Percentiles rank a stretch among this genome's conserved stretches.
Evolutionary conservation across 495 filamentous ascomycete species (phyloP).

Genomic region (Thozetella sp.): DNA sequence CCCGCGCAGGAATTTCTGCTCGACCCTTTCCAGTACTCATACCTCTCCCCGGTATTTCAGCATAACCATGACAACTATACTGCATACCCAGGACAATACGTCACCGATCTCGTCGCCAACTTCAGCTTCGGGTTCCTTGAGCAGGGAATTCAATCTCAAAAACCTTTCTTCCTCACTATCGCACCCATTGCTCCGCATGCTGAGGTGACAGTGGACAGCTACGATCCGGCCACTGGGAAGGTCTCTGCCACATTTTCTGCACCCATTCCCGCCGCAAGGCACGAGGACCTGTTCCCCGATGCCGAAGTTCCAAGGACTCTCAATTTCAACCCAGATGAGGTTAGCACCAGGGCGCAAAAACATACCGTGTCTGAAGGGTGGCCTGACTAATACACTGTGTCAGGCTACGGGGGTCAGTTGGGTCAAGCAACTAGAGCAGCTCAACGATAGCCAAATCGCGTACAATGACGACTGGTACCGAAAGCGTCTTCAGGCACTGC

Average conservation of each 20-base stretch:
- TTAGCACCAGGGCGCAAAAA: neutral
- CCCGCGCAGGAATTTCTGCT: slow-evolving; percentile 64
- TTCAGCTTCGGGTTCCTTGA: slow-evolving; percentile 68
- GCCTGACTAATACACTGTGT: no score
- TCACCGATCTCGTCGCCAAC: slow-evolving; percentile 61
- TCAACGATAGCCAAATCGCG: slow-evolving; percentile 55
- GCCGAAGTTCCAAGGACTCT: slow-evolving; percentile 50
- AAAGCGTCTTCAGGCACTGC: slow-evolving; percentile 61
- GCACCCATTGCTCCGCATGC: slow-evolving; percentile 70
- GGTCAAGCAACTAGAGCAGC: slow-evolving; percentile 54
- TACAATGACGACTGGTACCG: slow-evolving; percentile 72
- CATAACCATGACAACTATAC: slow-evolving; percentile 60
- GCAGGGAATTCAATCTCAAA: slow-evolving; percentile 51
- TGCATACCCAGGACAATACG: slow-evolving; percentile 58
- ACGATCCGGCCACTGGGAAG: slow-evolving; percentile 18
- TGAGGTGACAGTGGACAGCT: slow-evolving; percentile 44
- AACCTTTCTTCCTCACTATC: slow-evolving; percentile 71
- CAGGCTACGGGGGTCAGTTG: slow-evolving; percentile 59
- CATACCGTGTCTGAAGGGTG: no score
- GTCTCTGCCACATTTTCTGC: slow-evolving; percentile 36
- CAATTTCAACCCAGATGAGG: slow-evolving; percentile 54
- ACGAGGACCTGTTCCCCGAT: slow-evolving; percentile 48
- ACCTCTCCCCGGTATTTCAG: slow-evolving; percentile 67
- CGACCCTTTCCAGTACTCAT: slow-evolving; percentile 74
- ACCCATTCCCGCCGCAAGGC: slow-evolving; percentile 50